Evolutionary conservation across 768 basidiomycete genomes (phyloP).

Genomic region (Suillus plorans): DNA sequence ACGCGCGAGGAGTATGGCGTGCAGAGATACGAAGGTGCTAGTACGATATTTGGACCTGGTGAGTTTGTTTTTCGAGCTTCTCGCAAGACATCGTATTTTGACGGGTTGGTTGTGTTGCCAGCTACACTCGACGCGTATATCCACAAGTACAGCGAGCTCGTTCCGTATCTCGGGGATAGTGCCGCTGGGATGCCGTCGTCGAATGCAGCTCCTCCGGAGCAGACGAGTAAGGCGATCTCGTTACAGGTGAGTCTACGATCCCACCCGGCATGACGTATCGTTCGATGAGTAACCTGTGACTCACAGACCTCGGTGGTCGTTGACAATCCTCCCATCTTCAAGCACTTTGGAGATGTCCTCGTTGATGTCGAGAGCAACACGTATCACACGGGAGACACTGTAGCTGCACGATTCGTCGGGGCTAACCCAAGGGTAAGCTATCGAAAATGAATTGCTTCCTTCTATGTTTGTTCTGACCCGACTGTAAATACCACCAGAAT

Average conservation of each 20-base stretch:
- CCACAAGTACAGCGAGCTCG: slow-evolving; percentile 67
- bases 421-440: slow-evolving; percentile 70
- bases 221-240: slow-evolving; percentile 65
- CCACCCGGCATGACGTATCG: background rate
- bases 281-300: background rate
- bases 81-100: background rate
- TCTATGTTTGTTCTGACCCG: background rate
- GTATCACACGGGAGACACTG: slow-evolving; percentile 59
- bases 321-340: slow-evolving; percentile 55
- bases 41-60: slow-evolving; percentile 77
- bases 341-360: slow-evolving; percentile 62
- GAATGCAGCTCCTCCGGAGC: slow-evolving; percentile 63
- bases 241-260: slow-evolving; percentile 46
- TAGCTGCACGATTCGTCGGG: slow-evolving; percentile 64
- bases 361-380: slow-evolving; percentile 48
- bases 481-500: slow-evolving; percentile 45
- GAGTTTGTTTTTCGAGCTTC: slow-evolving; percentile 24
- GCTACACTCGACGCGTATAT: slow-evolving; percentile 82
- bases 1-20: slow-evolving; percentile 72
- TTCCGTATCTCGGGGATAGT: slow-evolving; percentile 57
- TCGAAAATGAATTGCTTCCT: background rate
- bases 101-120: background rate
- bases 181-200: slow-evolving; percentile 49
- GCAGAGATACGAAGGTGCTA: slow-evolving; percentile 82
- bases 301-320: slow-evolving; percentile 59